Conservation (phyloP, 2,329 filamentous ascomycete species). For the Fusarium sp. region DNA sequence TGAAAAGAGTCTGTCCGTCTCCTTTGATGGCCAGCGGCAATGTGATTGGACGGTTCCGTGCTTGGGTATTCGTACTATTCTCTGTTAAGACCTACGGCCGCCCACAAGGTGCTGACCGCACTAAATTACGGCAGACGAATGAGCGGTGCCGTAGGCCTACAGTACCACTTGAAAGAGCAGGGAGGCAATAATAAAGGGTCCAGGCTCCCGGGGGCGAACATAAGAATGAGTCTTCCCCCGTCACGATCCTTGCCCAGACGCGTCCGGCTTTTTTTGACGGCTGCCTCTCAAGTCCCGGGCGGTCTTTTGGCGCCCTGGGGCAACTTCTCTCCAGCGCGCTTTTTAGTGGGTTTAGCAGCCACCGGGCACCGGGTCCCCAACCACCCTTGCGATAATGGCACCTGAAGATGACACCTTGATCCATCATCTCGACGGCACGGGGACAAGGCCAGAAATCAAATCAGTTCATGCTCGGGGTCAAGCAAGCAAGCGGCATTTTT, state of each 20-base stretch:
- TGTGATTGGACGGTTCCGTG: constrained; percentile 37
- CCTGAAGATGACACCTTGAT: constrained; percentile 35
- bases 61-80: constrained; percentile 29
- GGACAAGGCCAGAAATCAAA: not conserved
- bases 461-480: not conserved
- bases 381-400: constrained; percentile 22
- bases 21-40: constrained; percentile 4
- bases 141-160: not conserved
- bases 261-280: not conserved
- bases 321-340: not conserved
- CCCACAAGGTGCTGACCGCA: constrained; percentile 19
- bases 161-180: not conserved
- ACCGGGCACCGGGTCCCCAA: not conserved
- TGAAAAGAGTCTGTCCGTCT: constrained; percentile 32
- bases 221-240: not conserved
- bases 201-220: not conserved
- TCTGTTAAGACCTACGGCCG: constrained; percentile 22
- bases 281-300: not conserved
- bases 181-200: not conserved
- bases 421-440: constrained; percentile 6
- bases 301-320: not conserved
- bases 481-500: not conserved
- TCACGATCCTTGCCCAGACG: not conserved
- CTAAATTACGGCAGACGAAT: constrained; percentile 1
- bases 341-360: constrained; percentile 18